Percentiles rank a stretch among this genome's conserved stretches.
These are phyloP conservation scores for Pythium guiyangense DNA, from an alignment of 352 stramenopile genomes.

Conservation along the genomic window DNA sequence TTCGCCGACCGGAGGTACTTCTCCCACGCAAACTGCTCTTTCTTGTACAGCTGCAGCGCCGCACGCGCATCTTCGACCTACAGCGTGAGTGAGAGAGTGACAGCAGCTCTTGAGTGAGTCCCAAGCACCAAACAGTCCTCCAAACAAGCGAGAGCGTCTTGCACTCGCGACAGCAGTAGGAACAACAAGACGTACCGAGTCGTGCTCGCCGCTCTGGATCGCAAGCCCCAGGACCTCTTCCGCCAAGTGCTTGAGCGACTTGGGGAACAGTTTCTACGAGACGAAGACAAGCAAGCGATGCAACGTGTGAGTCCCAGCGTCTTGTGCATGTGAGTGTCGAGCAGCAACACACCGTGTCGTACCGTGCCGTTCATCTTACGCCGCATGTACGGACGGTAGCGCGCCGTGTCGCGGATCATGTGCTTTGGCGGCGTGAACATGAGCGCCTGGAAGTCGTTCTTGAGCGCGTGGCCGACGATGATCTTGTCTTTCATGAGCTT, in stretches of 20 bases:
- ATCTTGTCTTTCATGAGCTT: slow-evolving; percentile 81
- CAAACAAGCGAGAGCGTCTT: no score
- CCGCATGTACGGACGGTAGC: slow-evolving; percentile 84
- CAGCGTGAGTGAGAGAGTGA: background rate
- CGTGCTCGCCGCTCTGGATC: slow-evolving; percentile 83
- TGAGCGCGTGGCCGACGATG: slow-evolving; percentile 74
- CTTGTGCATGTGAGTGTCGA: background rate
- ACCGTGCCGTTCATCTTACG: slow-evolving; percentile 83
- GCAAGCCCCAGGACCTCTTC: slow-evolving; percentile 57
- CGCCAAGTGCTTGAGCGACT: slow-evolving; percentile 73
- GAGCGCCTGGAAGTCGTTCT: slow-evolving; percentile 85
- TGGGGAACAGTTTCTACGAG: slow-evolving; percentile 77
- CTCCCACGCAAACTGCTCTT: slow-evolving; percentile 78
- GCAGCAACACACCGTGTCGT: slow-evolving; percentile 10
- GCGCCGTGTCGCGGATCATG: slow-evolving; percentile 76
- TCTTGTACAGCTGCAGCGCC: slow-evolving; percentile 75
- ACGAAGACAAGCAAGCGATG: background rate
- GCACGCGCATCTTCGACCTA: slow-evolving; percentile 78
- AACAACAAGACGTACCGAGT: slow-evolving; percentile 47
- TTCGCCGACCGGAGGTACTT: slow-evolving; percentile 78
- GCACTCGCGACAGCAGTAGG: background rate
- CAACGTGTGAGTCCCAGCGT: background rate
- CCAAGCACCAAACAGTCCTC: no score
- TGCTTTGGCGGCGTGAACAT: slow-evolving; percentile 83
- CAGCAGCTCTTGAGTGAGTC: no score